Evolutionary conservation across 331 rosid species (phyloP), one percentile per base, ranked within the genome.

Genomic region (Stylosanthes scabra): DNA sequence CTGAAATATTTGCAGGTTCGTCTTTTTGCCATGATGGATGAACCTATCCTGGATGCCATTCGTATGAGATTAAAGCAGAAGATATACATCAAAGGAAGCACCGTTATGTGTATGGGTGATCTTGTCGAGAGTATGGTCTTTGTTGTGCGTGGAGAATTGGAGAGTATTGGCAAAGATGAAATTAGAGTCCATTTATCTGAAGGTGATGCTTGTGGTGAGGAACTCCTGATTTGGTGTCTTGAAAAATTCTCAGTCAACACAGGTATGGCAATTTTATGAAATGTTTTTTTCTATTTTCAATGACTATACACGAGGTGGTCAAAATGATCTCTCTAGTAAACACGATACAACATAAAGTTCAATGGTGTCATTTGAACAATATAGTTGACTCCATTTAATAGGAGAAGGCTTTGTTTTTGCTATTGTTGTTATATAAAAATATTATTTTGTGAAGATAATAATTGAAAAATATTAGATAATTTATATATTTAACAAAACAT

Each of bases 121-220:
- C 76, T 87, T 11, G 75, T 93, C 5, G 96, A 90, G 83, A 91
- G 91, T 83, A 88, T 93, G 89, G 90, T 88, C 40, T 93, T 93
- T 68, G 58, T 93, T 13, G 97, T 91, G 47, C 86, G 97, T 0
- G 98, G 97, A 14, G 83, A 82, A 83, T 75, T 89, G 85, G 92
- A 82, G 85, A 93, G 96, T 79, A 34, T 55, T 4, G 91, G 91
- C 27, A 92, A 86, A 72, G 91, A 86, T 70, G 91, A 91, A 74
- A 84, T 20, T 59, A n/a, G n/a, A n/a, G 79, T 84, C 68, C 78
- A 89, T 7, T 71, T 93, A 69, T 72, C 79, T 20, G 98, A 87
- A 80, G 93, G 97, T 20, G 89, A 89, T 63, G 93, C 79, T 20
- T 93, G 97, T 31, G 98, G 98, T 3, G 98, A 93, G 79, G 98